Base-by-base conservation (phyloP, 2,329 filamentous ascomycete species). In the Trichoderma guizhouense region DNA sequence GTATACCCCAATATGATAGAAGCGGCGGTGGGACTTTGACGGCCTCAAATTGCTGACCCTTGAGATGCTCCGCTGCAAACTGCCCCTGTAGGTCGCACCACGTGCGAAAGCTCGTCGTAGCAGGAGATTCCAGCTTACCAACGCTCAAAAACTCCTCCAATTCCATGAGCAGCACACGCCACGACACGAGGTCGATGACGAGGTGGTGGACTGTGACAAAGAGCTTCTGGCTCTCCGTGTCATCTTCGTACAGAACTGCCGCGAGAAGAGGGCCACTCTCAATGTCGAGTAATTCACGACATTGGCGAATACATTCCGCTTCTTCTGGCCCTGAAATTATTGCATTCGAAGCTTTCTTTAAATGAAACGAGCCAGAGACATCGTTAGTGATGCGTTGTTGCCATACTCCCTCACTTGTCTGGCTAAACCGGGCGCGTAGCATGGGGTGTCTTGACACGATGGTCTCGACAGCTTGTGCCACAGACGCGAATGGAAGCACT, bases 181-280 rank as follows among this genome's bases (percentile, higher is more conserved):
- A 75, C 7, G 74, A 75, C 2, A 75, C 72, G 15, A 75, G 30
- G n/a, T 75, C 74, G 9, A 75, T 57, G 24, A 73, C 73, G 3
- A 75, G 34, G 34, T 75, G 74, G 18, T 75, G 74, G 21, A 71
- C 36, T 6, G 69, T 39, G 15, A 71, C 15, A 18, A 71, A 71
- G 14, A 71, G 47, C 3, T 15, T 69, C 30, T n/a, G 21, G 15
- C 57, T 21, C 21, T 18, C 3, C 5, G 30, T 26, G 14, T 18
- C 12, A 26, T 28, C 32, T 32, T 26, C 7, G 28, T 65, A 55
- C 6, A 64, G 43, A 11, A 43, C 61, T 3, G 69, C 69, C 7
- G 69, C 28, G 14, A 71, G 15, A n/a, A 65, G 39, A 18, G 69
- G 69, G 11, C 69, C 69, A 21, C 18, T 32, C 21, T 57, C 43